Percentiles rank a stretch among this genome's conserved stretches.
phyloP scores from a whole-genome alignment of 805 yeast species.

The Saccharomycopsis babjevae region DNA sequence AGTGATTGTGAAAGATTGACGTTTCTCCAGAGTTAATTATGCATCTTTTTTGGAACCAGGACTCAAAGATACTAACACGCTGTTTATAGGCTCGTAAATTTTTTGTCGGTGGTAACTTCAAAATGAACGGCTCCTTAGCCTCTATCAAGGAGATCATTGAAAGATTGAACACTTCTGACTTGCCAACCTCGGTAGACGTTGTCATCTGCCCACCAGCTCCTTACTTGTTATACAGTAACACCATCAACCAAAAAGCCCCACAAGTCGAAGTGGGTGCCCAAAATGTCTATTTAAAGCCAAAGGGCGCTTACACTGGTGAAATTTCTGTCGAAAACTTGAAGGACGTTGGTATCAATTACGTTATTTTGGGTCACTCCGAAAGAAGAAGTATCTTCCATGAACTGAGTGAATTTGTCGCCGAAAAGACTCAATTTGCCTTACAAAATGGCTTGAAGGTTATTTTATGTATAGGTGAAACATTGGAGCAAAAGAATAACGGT shows the following conservation, averaged over 20 bases:
- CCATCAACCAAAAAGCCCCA: slow-evolving; percentile 49
- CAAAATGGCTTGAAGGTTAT: slow-evolving; percentile 85
- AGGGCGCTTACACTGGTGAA: slow-evolving; percentile 99
- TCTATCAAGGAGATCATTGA: slow-evolving; percentile 78
- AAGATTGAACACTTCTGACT: slow-evolving; percentile 65
- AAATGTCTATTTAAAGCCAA: slow-evolving; percentile 75
- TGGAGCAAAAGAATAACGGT: slow-evolving; percentile 88
- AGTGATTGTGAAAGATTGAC: too few species aligned
- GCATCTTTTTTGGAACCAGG: too few species aligned
- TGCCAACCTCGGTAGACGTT: slow-evolving; percentile 77
- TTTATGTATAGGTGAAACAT: slow-evolving; percentile 95
- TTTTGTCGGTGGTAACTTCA: slow-evolving; percentile 99
- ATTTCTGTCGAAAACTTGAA: slow-evolving; percentile 77
- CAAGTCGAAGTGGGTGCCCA: slow-evolving; percentile 83
- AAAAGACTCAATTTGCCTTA: slow-evolving; percentile 88
- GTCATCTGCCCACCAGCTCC: slow-evolving; percentile 96
- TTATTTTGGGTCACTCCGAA: slow-evolving; percentile 95
- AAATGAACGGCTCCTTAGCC: slow-evolving; percentile 90
- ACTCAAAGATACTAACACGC: background rate
- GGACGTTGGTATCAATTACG: slow-evolving; percentile 92
- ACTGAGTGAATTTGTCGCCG: slow-evolving; percentile 82
- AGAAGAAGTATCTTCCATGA: slow-evolving; percentile 92
- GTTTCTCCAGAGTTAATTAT: too few species aligned
- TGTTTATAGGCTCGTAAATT: slow-evolving; percentile 62
- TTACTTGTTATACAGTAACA: slow-evolving; percentile 70